phyloP scores from a whole-genome alignment of 2,329 filamentous ascomycete genomes.

The Exserohilum rostratum region DNA sequence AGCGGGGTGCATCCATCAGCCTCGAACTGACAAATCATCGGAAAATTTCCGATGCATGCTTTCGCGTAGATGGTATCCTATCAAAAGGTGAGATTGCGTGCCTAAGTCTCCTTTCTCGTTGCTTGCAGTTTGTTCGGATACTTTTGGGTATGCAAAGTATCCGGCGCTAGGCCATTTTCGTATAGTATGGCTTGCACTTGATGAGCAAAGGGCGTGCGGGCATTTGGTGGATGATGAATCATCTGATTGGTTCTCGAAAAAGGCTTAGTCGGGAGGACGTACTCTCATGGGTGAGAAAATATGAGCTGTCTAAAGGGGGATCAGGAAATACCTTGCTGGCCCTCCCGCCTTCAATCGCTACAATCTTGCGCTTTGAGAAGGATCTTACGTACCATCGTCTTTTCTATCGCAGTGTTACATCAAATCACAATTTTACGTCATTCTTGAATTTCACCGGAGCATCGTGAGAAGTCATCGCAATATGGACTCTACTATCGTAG shows the following conservation, averaged over 20 bases:
- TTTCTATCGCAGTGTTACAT: not conserved
- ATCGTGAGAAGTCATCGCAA: slow-evolving; percentile 45
- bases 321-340: too few relatives aligned
- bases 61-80: too few relatives aligned
- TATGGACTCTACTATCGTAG: slow-evolving; percentile 35
- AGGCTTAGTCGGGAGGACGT: too few relatives aligned
- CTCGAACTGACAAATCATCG: not conserved
- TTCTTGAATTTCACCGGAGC: slow-evolving; percentile 35
- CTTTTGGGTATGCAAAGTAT: not conserved
- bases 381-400: not conserved
- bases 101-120: not conserved
- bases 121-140: not conserved
- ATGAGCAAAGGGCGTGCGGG: not conserved
- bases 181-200: not conserved
- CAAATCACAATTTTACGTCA: not conserved
- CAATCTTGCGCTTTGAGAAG: too few relatives aligned
- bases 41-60: too few relatives aligned
- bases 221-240: not conserved
- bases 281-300: too few relatives aligned
- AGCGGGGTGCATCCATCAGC: not conserved
- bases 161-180: not conserved
- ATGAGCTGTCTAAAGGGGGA: too few relatives aligned
- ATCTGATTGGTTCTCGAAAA: too few relatives aligned
- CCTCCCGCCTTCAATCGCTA: too few relatives aligned
- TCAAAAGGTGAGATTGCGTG: too few relatives aligned